Base-by-base conservation (phyloP, 225 moss, liverwort and hornwort genomes). In the Straminergon stramineum region DNA sequence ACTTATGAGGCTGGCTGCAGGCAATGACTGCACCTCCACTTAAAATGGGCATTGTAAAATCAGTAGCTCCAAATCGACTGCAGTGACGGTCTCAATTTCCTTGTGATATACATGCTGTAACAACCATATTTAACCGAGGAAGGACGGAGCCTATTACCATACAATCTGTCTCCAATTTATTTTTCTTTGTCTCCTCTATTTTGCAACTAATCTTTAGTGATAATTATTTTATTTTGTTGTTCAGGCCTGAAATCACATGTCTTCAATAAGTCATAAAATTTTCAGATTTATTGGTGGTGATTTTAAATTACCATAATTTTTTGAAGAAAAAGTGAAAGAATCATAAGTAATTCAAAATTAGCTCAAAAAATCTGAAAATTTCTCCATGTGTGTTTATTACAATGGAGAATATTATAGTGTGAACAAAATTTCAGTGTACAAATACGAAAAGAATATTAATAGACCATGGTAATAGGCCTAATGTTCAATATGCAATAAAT, bases 361-460 rank as follows among this genome's bases (percentile, higher is more conserved):
- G 4, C 30, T 41, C 5, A 2, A 41, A 27, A 30, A 39, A 13
- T 19, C 4, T 60, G 19, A 41, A 58, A 18, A 5, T 11, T 27
- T 80, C 3, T 60, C 8, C 8, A 4, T 9, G 1, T 13, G 4
- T 19, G 3, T 17, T 8, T 60, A 41, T 41, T 80, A 80, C 3
- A 39, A 5, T 15, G 2, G 5, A 34, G 9, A 77, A 77, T 77
- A 22, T 7, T 39, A 7, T 12, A 27, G 11, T 11, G 28, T 2
- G 8, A 58, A 39, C 7, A 12, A 18, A 28, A 2, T 3, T 58
- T 19, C 1, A 0, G 0, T 39, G 5, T 12, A 3, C 2, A 27
- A 58, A 2, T 17, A 13, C 17, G 18, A 39, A 28, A 7, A 19
- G 13, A 58, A 41, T 19, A 60, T 18, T 18, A 41, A 60, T 28